Base-by-base conservation (phyloP, 805 yeast genomes). In the Cyberlindnera euphorbiae region DNA sequence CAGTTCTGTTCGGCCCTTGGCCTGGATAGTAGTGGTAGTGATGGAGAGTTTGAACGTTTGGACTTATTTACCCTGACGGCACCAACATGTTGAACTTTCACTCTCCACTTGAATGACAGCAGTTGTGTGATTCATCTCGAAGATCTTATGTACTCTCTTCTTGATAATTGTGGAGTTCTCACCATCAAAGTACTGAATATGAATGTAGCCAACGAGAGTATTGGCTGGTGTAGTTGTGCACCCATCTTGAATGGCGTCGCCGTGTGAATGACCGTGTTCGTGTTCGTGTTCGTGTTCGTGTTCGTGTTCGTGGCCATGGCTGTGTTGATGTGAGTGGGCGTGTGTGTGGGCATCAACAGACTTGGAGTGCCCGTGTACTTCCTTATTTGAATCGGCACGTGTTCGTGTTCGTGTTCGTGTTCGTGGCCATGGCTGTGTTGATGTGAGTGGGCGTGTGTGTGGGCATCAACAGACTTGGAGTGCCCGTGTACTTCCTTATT, bases 131-230 rank as follows among this genome's bases (percentile, higher is more conserved):
- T 68, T 66, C 18, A 55, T 52, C 31, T 61, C 64, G 38, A 85
- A 73, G 23, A 78, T 62, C 35, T 64, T 68, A 39, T 73, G 79
- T 8, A 80, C 80, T 49, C 79, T 71, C 40, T 70, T 72, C 45
- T 80, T 73, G 19, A 84, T 73, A 27, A 66, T 69, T 0, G 76
- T 66, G 7, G 76, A 66, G 53, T 77, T 81, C 39, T 83, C 89
- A 2, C 85, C 89, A 9, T 67, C 69, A 6, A 56, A 51, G 42
- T 73, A 76, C 55, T 86, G 96, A 9, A 90, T 70, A 54, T 93
- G 97, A 11, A 90, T 69, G 47, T 81, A 83, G 1, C 98, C 98
- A 3, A 79, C 67, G 16, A 83, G 56, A 46, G 6, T 8, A 5
- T 10, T 10, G 6, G 28, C 11, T 8, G 16, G 15, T 26, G 18